Evolutionary conservation across 2,329 filamentous ascomycete genomes (phyloP), one percentile per base, ranked within the genome.

Genomic region (Sordariomycetes sp.): DNA sequence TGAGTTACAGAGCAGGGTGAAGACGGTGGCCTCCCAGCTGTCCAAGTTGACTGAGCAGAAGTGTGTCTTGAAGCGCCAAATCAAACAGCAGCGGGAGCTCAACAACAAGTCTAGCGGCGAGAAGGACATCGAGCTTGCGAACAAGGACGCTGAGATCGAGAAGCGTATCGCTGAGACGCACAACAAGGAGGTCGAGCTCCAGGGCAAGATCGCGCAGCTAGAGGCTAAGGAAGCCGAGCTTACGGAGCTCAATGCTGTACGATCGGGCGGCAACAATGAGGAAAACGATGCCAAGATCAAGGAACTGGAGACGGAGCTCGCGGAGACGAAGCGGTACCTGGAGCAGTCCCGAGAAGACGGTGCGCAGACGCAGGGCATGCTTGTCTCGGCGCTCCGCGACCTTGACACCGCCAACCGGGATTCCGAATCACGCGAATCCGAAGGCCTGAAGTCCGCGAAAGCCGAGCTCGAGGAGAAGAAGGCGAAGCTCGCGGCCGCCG

Each of bases 81-180:
- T 97, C 66, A 93, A 96, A 73, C 92, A 97, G 69, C 93, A 97
- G 72, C 88, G 92, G 60, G 90, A 96, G 67, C 80, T 97, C 59
- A 96, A 96, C 72, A 91, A 80, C 74, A 92, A 92, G 67, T 91
- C 90, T 1, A 90, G 96, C 63, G 78, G 82, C 22, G 80, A 86
- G 61, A 83, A 86, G 66, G 86, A 88, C 64, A 79, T 79, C 48
- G 81, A 88, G 61, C 69, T 89, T n/a, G 75, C 79, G 25, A 70
- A 76, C 54, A 84, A 82, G 64, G 74, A 78, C 57, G 77, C 80
- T 18, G 79, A 86, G 63, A 67, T 88, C 7, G 76, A 82, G 40
- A 72, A 74, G 59, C 69, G 68, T 48, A 71, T 64, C 24, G 60
- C 62, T 10, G 62, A 59, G 11, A 61, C 65, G 75, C 70, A 73